Conservation (phyloP, 305 asterid genomes). For the Fraxinus platypoda region DNA sequence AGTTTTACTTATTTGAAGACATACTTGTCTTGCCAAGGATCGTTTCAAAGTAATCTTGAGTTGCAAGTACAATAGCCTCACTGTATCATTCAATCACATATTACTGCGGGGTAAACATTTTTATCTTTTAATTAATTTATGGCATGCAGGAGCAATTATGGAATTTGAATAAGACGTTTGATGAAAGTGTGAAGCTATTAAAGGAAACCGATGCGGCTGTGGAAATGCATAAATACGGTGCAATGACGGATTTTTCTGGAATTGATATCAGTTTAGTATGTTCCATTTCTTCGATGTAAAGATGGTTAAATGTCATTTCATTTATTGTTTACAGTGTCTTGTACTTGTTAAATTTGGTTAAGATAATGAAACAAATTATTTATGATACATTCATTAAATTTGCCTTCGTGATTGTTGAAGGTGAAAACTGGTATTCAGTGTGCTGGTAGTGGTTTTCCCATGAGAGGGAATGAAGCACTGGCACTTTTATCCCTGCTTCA, state of each 20-base stretch:
- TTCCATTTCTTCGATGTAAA: slow-evolving; percentile 13
- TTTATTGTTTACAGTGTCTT: slow-evolving; percentile 2
- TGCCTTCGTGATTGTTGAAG: slow-evolving; percentile 41
- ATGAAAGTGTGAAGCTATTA: slow-evolving; percentile 58
- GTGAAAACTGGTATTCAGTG: slow-evolving; percentile 63
- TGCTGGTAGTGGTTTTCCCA: slow-evolving; percentile 62
- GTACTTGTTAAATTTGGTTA: background rate
- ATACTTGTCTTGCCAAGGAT: background rate
- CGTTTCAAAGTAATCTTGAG: background rate
- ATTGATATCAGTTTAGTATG: slow-evolving; percentile 63
- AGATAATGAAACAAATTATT: background rate
- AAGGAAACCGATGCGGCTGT: slow-evolving; percentile 87
- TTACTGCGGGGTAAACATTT: background rate
- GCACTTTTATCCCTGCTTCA: slow-evolving; percentile 59
- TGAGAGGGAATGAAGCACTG: slow-evolving; percentile 74
- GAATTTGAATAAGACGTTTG: slow-evolving; percentile 56
- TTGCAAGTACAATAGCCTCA: background rate
- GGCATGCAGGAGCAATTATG: slow-evolving; percentile 60
- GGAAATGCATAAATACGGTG: slow-evolving; percentile 85
- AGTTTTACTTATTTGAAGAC: background rate
- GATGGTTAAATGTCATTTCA: background rate
- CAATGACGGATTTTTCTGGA: slow-evolving; percentile 73
- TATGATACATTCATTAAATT: background rate
- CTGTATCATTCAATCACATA: background rate
- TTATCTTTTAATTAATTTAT: background rate